These are phyloP conservation scores for Eucalyptus camaldulensis DNA, from an alignment of 345 rosid genomes.

Conservation along the genomic window DNA sequence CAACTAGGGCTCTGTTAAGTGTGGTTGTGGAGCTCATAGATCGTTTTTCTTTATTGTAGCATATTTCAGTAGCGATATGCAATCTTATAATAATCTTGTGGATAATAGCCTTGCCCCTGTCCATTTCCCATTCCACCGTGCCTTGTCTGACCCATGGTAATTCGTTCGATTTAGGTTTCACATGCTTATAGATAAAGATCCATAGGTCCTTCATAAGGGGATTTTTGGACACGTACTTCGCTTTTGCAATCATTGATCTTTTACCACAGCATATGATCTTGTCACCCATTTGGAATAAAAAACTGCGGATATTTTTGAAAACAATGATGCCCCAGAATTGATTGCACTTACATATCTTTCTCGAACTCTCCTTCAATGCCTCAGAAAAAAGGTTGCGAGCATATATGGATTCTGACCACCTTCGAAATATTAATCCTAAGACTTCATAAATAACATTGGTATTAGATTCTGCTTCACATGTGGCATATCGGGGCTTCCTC, in stretches of 20 bases:
- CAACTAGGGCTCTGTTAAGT: fast-evolving
- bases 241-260: neutral
- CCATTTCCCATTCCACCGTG: no score
- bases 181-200: fast-evolving
- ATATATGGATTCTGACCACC: neutral
- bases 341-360: neutral
- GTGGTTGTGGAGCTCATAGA: no score
- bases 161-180: neutral
- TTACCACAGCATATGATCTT: neutral
- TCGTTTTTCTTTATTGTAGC: neutral
- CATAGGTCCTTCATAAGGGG: neutral
- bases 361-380: neutral
- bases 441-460: neutral
- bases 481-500: neutral
- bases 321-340: neutral
- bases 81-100: fast-evolving
- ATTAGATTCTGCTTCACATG: neutral
- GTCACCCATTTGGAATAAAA: neutral
- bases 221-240: neutral
- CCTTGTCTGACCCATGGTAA: fast-evolving
- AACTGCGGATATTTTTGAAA: neutral
- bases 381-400: neutral
- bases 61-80: neutral
- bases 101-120: neutral
- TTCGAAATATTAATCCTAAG: neutral